Percentiles rank a stretch among this genome's conserved stretches.
Conservation (phyloP, 768 basidiomycete species). For the Leccinum longicurvipes region DNA sequence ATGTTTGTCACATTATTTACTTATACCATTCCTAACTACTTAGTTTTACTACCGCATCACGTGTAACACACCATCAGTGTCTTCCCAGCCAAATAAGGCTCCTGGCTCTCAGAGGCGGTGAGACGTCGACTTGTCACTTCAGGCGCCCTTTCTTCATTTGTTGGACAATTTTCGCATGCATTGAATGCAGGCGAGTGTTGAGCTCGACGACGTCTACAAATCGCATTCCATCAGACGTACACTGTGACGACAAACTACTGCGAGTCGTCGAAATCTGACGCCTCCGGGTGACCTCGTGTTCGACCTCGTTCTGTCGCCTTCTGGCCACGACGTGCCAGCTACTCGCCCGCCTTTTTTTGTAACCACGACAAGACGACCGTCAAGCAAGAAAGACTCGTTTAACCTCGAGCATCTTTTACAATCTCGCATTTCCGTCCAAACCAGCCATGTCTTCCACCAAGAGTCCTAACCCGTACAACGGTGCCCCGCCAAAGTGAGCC, state of each 20-base stretch:
- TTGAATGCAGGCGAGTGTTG: background rate
- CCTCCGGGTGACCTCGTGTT: slow-evolving; percentile 18
- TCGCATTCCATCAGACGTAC: slow-evolving; percentile 2
- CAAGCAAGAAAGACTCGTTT: background rate
- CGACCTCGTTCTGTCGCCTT: slow-evolving; percentile 16
- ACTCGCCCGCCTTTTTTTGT: background rate
- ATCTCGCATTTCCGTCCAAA: slow-evolving; percentile 6
- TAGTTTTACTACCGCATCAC: background rate
- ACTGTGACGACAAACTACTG: background rate
- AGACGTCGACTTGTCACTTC: background rate
- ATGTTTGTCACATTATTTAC: slow-evolving; percentile 6
- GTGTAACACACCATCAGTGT: slow-evolving; percentile 7
- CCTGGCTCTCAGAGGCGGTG: background rate
- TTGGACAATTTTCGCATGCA: background rate
- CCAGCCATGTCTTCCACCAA: slow-evolving; percentile 33
- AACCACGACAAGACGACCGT: slow-evolving; percentile 3
- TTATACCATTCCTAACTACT: slow-evolving; percentile 3
- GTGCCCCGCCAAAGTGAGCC: slow-evolving; percentile 34
- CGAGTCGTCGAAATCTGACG: background rate
- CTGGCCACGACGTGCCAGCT: slow-evolving; percentile 1
- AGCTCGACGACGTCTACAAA: background rate
- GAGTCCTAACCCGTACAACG: slow-evolving; percentile 30
- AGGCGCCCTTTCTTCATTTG: background rate
- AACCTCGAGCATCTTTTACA: background rate
- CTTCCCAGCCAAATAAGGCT: slow-evolving; percentile 2